phyloP scores from a whole-genome alignment of 2,329 filamentous ascomycete species.

The Incumbomyces delicatus region DNA sequence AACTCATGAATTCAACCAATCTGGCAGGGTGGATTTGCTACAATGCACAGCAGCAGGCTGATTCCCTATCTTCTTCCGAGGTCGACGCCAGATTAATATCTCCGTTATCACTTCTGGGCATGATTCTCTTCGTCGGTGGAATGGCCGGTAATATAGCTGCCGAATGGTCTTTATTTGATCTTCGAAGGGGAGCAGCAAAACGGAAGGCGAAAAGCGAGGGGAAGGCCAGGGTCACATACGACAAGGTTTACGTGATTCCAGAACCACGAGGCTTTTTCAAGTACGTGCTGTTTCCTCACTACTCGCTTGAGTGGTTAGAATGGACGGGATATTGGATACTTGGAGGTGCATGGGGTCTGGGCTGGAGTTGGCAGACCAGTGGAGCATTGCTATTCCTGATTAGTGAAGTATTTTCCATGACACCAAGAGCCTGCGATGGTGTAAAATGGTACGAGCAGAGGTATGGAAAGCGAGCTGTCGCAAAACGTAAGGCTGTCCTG shows the following conservation, averaged over 20 bases:
- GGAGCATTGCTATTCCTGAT: constrained; percentile 74
- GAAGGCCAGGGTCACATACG: constrained; percentile 42
- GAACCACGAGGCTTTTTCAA: constrained; percentile 65
- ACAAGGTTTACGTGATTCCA: constrained; percentile 81
- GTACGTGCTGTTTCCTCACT: constrained; percentile 81
- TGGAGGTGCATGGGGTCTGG: constrained; percentile 29
- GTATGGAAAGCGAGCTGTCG: constrained; percentile 77
- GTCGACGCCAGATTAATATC: constrained; percentile 37
- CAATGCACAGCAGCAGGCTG: constrained; percentile 9
- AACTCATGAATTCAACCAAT: constrained; percentile 67
- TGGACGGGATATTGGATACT: constrained; percentile 79
- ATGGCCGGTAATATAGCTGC: constrained; percentile 76
- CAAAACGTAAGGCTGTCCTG: constrained; percentile 63
- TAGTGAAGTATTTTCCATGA: constrained; percentile 84
- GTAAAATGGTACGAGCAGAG: constrained; percentile 76
- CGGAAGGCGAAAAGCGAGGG: constrained; percentile 18
- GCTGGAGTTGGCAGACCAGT: constrained; percentile 48
- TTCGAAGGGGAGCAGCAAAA: constrained; percentile 58
- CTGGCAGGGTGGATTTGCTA: constrained; percentile 67
- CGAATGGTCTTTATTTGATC: constrained; percentile 80
- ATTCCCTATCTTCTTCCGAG: constrained; percentile 19
- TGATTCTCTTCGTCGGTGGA: constrained; percentile 66
- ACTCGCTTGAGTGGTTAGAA: constrained; percentile 93
- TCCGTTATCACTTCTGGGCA: constrained; percentile 49
- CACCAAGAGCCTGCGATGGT: constrained; percentile 73